phyloP scores from a whole-genome alignment of 345 rosid genomes.

The thale cress (Arabidopsis thaliana) region DNA sequence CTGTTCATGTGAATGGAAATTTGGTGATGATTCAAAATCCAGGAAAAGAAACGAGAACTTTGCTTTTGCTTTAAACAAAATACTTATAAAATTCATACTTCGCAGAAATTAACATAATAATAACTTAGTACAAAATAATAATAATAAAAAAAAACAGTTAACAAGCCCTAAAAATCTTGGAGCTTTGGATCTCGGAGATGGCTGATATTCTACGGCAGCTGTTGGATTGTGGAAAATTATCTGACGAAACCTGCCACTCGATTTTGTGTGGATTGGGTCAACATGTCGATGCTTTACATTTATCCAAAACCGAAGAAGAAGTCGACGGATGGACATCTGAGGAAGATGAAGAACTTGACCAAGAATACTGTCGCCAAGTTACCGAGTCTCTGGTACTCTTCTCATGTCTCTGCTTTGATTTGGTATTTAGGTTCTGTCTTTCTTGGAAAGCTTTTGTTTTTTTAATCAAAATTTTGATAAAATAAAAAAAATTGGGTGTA shows the following conservation, averaged over 20 bases:
- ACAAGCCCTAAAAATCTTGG: neutral
- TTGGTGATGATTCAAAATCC: no score
- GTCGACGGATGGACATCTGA: constrained; percentile 11
- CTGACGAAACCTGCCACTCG: neutral
- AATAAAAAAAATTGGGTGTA: neutral
- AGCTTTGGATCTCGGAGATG: neutral
- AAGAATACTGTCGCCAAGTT: constrained; percentile 7
- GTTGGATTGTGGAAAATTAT: neutral
- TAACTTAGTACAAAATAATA: no score
- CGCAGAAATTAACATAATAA: no score
- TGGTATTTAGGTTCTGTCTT: neutral
- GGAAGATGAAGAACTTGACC: constrained; percentile 5
- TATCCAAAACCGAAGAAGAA: neutral
- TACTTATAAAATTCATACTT: no score
- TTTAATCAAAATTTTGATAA: no score
- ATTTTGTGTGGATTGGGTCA: neutral
- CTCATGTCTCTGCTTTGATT: neutral
- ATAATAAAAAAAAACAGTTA: no score
- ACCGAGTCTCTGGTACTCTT: neutral
- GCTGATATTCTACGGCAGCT: neutral
- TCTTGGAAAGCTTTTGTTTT: no score
- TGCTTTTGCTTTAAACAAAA: no score
- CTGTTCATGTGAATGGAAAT: no score
- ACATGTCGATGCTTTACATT: neutral
- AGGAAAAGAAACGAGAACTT: no score